Conservation (phyloP, 1,139 yeast genomes). For the Lodderomyces pseudojiufengensis region DNA sequence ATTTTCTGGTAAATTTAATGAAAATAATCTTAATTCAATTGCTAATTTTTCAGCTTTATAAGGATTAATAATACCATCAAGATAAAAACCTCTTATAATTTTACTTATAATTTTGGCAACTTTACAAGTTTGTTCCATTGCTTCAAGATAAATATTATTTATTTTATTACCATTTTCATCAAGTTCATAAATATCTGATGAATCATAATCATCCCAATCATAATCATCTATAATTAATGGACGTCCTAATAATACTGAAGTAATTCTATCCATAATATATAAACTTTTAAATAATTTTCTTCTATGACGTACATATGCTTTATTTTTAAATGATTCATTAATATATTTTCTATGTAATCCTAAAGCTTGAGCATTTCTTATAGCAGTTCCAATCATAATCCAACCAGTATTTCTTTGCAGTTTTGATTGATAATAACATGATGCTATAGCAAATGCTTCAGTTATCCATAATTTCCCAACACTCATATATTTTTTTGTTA, state of each 20-base stretch:
- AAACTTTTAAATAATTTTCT: slow-evolving; percentile 37
- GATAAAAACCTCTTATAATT: slow-evolving; percentile 21
- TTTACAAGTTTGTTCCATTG: slow-evolving; percentile 12
- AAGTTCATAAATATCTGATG: slow-evolving; percentile 10
- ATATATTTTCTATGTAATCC: slow-evolving; percentile 14
- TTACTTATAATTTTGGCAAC: slow-evolving; percentile 24
- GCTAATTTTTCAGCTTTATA: slow-evolving; percentile 33
- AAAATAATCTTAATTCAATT: slow-evolving; percentile 33
- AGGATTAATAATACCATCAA: slow-evolving; percentile 31
- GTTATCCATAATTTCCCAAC: slow-evolving; percentile 33
- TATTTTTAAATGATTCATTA: slow-evolving; percentile 14
- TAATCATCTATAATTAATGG: slow-evolving; percentile 36
- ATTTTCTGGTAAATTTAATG: slow-evolving; percentile 26
- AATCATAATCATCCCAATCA: slow-evolving; percentile 38
- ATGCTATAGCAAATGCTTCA: slow-evolving; percentile 35
- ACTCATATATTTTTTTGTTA: slow-evolving; percentile 12
- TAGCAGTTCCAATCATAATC: slow-evolving; percentile 18
- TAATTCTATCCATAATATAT: slow-evolving; percentile 37
- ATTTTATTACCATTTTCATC: slow-evolving; percentile 9
- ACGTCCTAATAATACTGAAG: slow-evolving; percentile 38
- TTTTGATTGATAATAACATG: slow-evolving; percentile 33
- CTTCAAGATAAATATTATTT: slow-evolving; percentile 6
- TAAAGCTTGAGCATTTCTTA: slow-evolving; percentile 15
- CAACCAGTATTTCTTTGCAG: slow-evolving; percentile 40
- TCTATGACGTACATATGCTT: slow-evolving; percentile 17